These are phyloP conservation scores for Chlorella sorokiniana DNA, from an alignment of 139 green algal genomes.

Conservation along the genomic window DNA sequence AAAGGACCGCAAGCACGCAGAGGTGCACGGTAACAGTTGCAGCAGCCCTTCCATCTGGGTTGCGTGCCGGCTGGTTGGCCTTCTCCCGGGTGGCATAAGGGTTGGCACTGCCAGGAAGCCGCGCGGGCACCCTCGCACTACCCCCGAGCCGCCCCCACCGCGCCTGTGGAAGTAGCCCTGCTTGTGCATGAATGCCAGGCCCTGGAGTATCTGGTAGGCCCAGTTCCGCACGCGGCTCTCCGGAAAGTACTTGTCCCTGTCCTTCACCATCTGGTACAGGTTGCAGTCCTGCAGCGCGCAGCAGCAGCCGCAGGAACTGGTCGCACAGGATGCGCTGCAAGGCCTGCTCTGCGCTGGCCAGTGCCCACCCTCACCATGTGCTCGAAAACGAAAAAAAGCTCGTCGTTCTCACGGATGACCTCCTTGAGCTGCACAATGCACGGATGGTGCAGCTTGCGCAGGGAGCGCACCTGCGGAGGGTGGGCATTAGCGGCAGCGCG, in stretches of 20 bases:
- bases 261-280: constrained; percentile 95
- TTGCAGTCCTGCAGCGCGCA: constrained; percentile 82
- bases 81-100: no score
- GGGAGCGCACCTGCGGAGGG: constrained; percentile 79
- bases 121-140: not conserved
- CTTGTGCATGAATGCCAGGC: constrained; percentile 93
- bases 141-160: not conserved
- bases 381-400: constrained; percentile 98
- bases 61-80: no score
- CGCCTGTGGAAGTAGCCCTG: constrained; percentile 91
- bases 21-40: not conserved
- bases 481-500: constrained; percentile 77
- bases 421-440: constrained; percentile 96
- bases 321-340: not conserved
- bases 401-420: constrained; percentile 95
- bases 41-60: no score
- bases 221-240: constrained; percentile 85
- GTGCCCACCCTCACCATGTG: constrained; percentile 75
- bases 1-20: not conserved
- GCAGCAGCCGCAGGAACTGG: not conserved
- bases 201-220: constrained; percentile 91
- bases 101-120: no score
- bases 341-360: not conserved
- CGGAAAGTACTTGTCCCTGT: constrained; percentile 79
- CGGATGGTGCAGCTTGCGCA: constrained; percentile 94